phyloP scores from a whole-genome alignment of 2,329 filamentous ascomycete species.

The Fusarium nisikadoi region DNA sequence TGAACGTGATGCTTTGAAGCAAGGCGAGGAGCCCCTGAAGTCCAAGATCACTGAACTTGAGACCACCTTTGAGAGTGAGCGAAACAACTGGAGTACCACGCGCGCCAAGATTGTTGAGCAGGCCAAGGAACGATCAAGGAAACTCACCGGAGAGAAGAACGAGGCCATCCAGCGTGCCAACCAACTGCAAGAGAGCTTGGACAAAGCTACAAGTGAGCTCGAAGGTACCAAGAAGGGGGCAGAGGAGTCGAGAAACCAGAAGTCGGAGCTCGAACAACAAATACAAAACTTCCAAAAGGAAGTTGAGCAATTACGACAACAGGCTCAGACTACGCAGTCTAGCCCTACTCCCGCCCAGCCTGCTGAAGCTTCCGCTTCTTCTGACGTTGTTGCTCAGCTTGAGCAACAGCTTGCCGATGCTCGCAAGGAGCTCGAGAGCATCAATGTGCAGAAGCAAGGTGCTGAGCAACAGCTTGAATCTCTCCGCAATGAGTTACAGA shows the following conservation, averaged over 20 bases:
- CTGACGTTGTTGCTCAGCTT: constrained; percentile 59
- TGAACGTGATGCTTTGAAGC: constrained; percentile 69
- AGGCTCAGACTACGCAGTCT: constrained; percentile 50
- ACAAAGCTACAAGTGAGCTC: constrained; percentile 64
- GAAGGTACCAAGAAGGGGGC: constrained; percentile 56
- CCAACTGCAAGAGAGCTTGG: constrained; percentile 62
- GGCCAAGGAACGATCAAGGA: constrained; percentile 69
- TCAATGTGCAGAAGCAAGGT: constrained; percentile 73
- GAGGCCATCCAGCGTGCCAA: constrained; percentile 64
- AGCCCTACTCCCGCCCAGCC: constrained; percentile 50
- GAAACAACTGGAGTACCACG: constrained; percentile 62
- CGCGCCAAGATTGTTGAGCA: constrained; percentile 68
- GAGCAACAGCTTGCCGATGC: constrained; percentile 61
- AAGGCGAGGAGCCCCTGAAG: constrained; percentile 62
- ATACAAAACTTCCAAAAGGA: constrained; percentile 57
- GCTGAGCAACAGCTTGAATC: constrained; percentile 71
- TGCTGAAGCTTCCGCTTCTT: constrained; percentile 51
- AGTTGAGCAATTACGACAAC: constrained; percentile 52
- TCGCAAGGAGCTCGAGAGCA: constrained; percentile 71
- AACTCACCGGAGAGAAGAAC: constrained; percentile 64
- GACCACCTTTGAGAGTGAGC: constrained; percentile 63
- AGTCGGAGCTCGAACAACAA: constrained; percentile 54
- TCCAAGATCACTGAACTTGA: constrained; percentile 65
- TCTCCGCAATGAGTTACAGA: constrained; percentile 68
- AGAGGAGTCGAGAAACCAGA: constrained; percentile 48